Evolutionary conservation across 495 filamentous ascomycete species (phyloP).

Genomic region (Penicillium lividum): DNA sequence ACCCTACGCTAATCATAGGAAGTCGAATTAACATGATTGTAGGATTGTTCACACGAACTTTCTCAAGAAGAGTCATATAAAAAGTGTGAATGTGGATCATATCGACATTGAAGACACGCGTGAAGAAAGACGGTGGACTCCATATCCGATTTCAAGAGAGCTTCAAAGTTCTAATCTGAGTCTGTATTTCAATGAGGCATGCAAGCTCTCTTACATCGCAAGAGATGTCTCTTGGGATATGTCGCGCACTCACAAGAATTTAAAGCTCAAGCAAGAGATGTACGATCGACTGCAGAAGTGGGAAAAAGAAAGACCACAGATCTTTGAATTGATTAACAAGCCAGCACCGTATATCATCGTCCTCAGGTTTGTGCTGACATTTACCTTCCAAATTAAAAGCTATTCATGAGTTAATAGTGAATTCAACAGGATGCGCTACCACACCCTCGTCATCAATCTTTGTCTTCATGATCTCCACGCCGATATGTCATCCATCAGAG

Average conservation of each 20-base stretch:
- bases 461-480: conserved; percentile 21
- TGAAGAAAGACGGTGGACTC: too few relatives aligned
- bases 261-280: too few relatives aligned
- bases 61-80: conserved; percentile 9
- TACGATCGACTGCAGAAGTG: too few relatives aligned
- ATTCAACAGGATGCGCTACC: conserved; percentile 32
- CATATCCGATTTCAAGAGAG: too few relatives aligned
- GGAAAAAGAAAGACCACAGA: conserved; percentile 10
- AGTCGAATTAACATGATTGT: too few relatives aligned
- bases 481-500: too few relatives aligned
- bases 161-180: conserved; percentile 15
- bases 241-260: conserved; percentile 1
- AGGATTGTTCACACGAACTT: conserved; percentile 39
- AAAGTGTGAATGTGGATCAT: too few relatives aligned
- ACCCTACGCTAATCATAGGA: too few relatives aligned
- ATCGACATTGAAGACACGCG: too few relatives aligned
- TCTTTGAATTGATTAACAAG: conserved; percentile 15
- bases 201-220: conserved; percentile 32
- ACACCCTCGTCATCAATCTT: conserved; percentile 32
- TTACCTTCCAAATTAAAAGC: too few relatives aligned
- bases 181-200: conserved; percentile 35
- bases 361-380: conserved; percentile 23
- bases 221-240: conserved; percentile 24
- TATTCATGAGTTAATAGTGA: neutral
- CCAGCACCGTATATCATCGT: conserved; percentile 34